Evolutionary conservation across 805 yeast species (phyloP), one percentile per base, ranked within the genome.

Genomic region (Clavispora asparagi): DNA sequence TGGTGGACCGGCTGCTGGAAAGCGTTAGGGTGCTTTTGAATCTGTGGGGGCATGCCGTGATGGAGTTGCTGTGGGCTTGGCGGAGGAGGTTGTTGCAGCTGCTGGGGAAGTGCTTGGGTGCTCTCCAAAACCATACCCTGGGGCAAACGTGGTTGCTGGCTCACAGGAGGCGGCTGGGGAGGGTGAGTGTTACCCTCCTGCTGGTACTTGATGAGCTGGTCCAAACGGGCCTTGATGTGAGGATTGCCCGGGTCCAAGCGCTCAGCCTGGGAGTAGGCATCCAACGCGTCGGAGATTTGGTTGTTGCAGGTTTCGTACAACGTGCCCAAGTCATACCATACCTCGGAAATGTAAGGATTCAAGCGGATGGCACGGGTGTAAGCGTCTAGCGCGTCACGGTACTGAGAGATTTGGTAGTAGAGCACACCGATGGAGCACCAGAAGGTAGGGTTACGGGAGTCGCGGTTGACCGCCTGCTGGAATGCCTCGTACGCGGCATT

Each of bases 311-410:
- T 89, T 68, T 94, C 99, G 65, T 94, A 94, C 37, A 94, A 72
- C 6, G 98, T 94, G 48, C 99, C 99, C 61, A 94, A 77, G 68
- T 94, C 99, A 68, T 94, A 94, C 99, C 99, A 94, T 25, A 94
- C 99, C 67, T 94, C 99, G 49, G 94, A 82, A 54, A 94, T 86
- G 71, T 91, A 91, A 13, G 99, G 99, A 58, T 94, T 94, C 59
- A 94, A 78, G 57, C 97, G 78, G 50, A 94, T 94, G 10, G 99
- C 99, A 46, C 98, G 76, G 7, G 98, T 91, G 70, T 94, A 94
- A 13, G 99, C 99, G 64, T 94, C 98, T 53, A 94, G 74, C 1
- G 99, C 99, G 64, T 94, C 99, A 47, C 96, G 78, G 70, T 88
- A 94, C 71, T 94, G 99, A 47, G 94, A 82, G 49, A 94, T 92